Evolutionary conservation across 2,329 filamentous ascomycete genomes (phyloP), one percentile per base, ranked within the genome.

Genomic region (Pezicula neosporulosa): DNA sequence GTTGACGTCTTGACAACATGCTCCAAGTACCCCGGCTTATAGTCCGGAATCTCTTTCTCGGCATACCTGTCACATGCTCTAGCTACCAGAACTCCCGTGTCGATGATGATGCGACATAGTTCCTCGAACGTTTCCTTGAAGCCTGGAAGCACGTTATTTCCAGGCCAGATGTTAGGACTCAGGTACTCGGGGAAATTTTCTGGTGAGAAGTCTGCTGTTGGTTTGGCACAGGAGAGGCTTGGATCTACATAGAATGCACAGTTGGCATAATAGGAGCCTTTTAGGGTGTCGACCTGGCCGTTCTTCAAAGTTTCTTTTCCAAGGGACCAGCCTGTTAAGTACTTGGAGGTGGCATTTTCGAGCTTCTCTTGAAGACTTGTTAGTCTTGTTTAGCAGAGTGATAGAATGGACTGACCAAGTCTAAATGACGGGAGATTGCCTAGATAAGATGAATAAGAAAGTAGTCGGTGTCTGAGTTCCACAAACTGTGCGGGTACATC

Each of bases 41-140:
- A 97, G 2, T 77, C 87, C 0, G 82, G 73, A 41, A 97, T 89
- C 57, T 95, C 89, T 51, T 81, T 77, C 66, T 84, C 78, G 2
- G 92, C 94, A 70, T 90, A 97, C 50, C 79, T 80, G 72, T 97
- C 93, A 70, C 93, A 97, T 3, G 89, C 90, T n/a, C 85, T 76
- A 1, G 94, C 94, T 6, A 99, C 94, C 8, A 97, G 77, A 3
- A 87, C 88, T 1, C 90, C 94, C 0, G 87, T 88, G 63, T 97
- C 90, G 59, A 97, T 96, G 62, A 97, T 90, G 56, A 97, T 72
- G 0, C 75, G 76, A 68, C 92, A 97, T 28, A 97, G 78, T 37
- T 82, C 76, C 59, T 93, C 86, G 55, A 96, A 82, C 1, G 83
- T 83, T 36, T 75, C 70, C 53, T 82, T 81, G 72, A 97, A 97